Evolutionary conservation across 1,139 yeast species (phyloP).

Genomic region (Geotrichum candidum): DNA sequence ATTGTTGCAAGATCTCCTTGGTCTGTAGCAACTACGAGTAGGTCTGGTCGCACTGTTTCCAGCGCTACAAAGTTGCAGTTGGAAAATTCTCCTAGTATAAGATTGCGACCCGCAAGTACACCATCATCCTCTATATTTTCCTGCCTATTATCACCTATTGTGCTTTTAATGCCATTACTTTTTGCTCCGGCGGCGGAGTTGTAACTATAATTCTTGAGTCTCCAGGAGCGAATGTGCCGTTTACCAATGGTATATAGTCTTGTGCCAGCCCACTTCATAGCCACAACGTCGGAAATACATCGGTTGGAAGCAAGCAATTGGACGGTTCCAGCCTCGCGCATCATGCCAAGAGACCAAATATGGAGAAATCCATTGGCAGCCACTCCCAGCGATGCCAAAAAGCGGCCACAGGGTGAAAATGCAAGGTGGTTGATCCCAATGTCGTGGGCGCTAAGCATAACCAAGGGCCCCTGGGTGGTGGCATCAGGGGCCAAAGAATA

Average conservation of each 20-base stretch:
- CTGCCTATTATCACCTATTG: background rate
- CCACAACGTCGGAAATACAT: slow-evolving; percentile 54
- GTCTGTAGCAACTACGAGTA: slow-evolving; percentile 42
- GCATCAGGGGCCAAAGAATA: slow-evolving; percentile 48
- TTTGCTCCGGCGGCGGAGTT: slow-evolving; percentile 11
- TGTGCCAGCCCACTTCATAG: slow-evolving; percentile 49
- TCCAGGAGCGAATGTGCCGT: slow-evolving; percentile 58
- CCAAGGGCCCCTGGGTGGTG: slow-evolving; percentile 44
- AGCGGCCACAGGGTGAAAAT: slow-evolving; percentile 55
- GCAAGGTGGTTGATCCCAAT: slow-evolving; percentile 52
- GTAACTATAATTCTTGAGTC: slow-evolving; percentile 23
- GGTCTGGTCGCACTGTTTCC: slow-evolving; percentile 34
- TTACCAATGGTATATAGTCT: slow-evolving; percentile 50
- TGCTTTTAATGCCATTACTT: slow-evolving; percentile 1
- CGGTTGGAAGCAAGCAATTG: slow-evolving; percentile 46
- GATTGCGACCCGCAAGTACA: slow-evolving; percentile 53
- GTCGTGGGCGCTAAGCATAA: slow-evolving; percentile 52
- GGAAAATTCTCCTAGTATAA: slow-evolving; percentile 46
- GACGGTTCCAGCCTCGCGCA: slow-evolving; percentile 23
- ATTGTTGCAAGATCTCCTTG: slow-evolving; percentile 38
- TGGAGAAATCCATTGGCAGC: slow-evolving; percentile 61
- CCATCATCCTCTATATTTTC: slow-evolving; percentile 4
- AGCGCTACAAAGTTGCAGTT: slow-evolving; percentile 45
- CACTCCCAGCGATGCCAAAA: slow-evolving; percentile 54
- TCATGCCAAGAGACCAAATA: slow-evolving; percentile 46